Evolutionary conservation across 768 basidiomycete genomes (phyloP), one percentile per base, ranked within the genome.

Genomic region (Tubosaeta sp.): DNA sequence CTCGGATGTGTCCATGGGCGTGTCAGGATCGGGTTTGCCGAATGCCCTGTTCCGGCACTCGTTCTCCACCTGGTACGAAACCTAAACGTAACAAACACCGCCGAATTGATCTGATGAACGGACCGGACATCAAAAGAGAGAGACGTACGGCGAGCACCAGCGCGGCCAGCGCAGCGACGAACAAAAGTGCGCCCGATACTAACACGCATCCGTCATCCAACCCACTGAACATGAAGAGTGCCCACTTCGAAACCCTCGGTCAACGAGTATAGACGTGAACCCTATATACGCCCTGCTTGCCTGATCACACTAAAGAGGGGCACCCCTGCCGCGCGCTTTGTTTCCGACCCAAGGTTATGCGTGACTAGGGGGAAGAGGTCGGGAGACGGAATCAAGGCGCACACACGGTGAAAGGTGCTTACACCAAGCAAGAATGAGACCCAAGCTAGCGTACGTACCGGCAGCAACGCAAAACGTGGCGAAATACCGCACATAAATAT

Each of bases 41-140:
- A 81, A 78, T 24, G 69, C 51, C 39, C 64, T 68, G 58, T 87
- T 75, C 36, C 86, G 71, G 13, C 73, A 71, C 4, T 72, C 69
- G 51, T 88, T 89, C 27, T 87, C 85, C 59, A 66, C 57, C 35
- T 80, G 78, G 58, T 84, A 89, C 2, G 83, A 84, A 12, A 77
- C 65, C 86, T 27, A 27, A 27, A 27, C 4, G 27, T 9, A 27
- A 42, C 6, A 9, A 2, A 10, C 9, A 12, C 16, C 10, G 6
- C 27, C 1, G 13, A 3, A 22, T 13, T 6, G 0, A 25, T 11
- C 16, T 22, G 25, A n/a, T 18, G 25, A 24, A 6, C 22, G n/a
- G n/a, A 10, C 36, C 16, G 41, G 14, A 6, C 13, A 27, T 24
- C 41, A 14, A 16, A 6, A 13, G 22, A 40, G 39, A 14, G 9